phyloP scores from a whole-genome alignment of 345 rosid species.

The Populus alba region DNA sequence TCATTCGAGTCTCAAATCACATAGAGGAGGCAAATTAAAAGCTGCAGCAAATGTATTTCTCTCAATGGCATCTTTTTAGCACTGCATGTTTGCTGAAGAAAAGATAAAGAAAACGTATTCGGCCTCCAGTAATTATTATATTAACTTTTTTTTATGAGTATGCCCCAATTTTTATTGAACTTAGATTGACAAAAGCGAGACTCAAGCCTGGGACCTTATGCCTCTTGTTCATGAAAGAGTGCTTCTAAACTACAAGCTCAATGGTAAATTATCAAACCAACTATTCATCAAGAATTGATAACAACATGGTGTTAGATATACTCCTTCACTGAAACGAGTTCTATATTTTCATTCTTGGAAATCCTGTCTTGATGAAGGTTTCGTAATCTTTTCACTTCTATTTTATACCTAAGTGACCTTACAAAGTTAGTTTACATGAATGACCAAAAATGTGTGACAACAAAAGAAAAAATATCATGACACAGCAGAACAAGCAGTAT shows the following conservation, averaged over 20 bases:
- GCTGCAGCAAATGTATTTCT: neutral
- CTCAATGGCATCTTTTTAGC: neutral
- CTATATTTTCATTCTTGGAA: neutral
- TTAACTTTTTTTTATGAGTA: neutral
- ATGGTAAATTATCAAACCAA: neutral
- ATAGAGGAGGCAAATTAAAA: neutral
- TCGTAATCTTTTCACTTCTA: neutral
- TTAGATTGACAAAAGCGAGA: neutral
- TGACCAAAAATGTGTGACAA: neutral
- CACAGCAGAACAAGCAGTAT: constrained; percentile 1
- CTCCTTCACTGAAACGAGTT: neutral
- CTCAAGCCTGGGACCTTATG: neutral
- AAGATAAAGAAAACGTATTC: neutral
- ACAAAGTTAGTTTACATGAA: neutral
- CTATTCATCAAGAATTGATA: neutral
- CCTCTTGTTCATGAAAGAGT: neutral
- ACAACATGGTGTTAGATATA: neutral
- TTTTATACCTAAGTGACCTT: neutral
- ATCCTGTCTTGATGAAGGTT: neutral
- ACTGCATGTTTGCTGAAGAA: neutral
- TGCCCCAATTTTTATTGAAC: neutral
- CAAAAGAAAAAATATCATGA: neutral
- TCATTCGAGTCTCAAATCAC: neutral
- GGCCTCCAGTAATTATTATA: constrained; percentile 1
- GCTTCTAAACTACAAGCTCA: neutral